Percentiles rank a stretch among this genome's conserved stretches.
These are phyloP conservation scores for Rehmannia glutinosa DNA, from an alignment of 257 asterid genomes.

Conservation along the genomic window DNA sequence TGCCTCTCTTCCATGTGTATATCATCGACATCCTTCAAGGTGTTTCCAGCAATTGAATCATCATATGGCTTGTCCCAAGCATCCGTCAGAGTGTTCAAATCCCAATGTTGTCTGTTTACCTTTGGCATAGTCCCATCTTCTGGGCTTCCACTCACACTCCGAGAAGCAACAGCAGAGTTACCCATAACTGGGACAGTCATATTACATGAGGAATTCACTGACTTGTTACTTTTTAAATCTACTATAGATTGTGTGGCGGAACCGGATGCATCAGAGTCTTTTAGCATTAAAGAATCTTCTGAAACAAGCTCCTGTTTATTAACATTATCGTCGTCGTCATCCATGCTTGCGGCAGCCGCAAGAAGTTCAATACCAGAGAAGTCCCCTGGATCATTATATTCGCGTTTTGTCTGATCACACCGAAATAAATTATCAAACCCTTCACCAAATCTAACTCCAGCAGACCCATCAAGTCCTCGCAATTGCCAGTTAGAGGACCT, in stretches of 20 bases:
- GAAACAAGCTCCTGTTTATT: conserved; percentile 29
- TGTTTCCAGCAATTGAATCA: conserved; percentile 25
- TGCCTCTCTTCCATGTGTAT: conserved; percentile 15
- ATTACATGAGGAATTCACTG: conserved; percentile 18
- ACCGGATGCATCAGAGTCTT: conserved; percentile 25
- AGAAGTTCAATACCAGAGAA: conserved; percentile 86
- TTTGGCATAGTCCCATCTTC: conserved; percentile 28
- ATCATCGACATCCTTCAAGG: conserved; percentile 14
- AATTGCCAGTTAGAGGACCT: conserved; percentile 25
- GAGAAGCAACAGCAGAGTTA: conserved; percentile 23
- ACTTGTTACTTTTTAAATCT: conserved; percentile 16
- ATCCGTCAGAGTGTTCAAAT: conserved; percentile 71
- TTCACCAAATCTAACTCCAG: conserved; percentile 16
- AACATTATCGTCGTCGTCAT: conserved; percentile 26
- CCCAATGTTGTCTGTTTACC: conserved; percentile 71
- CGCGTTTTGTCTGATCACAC: conserved; percentile 22
- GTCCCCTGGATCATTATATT: conserved; percentile 37
- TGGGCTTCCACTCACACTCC: conserved; percentile 24
- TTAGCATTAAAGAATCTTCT: conserved; percentile 29
- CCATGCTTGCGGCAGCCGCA: conserved; percentile 76
- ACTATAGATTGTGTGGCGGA: conserved; percentile 18
- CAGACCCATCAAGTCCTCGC: conserved; percentile 21
- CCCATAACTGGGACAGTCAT: conserved; percentile 15
- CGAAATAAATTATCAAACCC: conserved; percentile 19
- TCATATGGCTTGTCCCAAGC: conserved; percentile 69